These are phyloP conservation scores for Aureoboletus auriporus DNA, from an alignment of 768 basidiomycete species.

Conservation along the genomic window DNA sequence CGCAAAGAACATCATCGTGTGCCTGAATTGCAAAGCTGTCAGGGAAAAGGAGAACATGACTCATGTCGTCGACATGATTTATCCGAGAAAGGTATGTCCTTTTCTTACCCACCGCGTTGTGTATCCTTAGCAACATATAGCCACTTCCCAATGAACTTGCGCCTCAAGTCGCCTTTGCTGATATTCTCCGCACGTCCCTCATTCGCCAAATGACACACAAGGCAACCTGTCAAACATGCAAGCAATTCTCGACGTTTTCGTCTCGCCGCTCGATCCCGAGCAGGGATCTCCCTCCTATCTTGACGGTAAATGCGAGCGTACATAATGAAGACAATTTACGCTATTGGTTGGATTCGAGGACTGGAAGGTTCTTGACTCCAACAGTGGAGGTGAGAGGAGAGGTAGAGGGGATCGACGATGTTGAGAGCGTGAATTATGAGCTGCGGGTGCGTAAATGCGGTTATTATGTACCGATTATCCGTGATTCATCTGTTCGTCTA, in stretches of 20 bases:
- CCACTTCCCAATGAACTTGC: slow-evolving; percentile 35
- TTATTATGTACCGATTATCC: background rate
- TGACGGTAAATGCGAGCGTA: slow-evolving; percentile 83
- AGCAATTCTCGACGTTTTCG: slow-evolving; percentile 68
- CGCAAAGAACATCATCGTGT: slow-evolving; percentile 70
- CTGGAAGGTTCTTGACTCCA: slow-evolving; percentile 52
- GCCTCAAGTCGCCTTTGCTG: slow-evolving; percentile 50
- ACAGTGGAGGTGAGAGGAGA: slow-evolving; percentile 56
- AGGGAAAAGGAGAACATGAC: slow-evolving; percentile 74
- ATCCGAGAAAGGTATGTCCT: slow-evolving; percentile 71
- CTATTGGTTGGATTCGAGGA: slow-evolving; percentile 64
- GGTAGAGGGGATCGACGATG: slow-evolving; percentile 54
- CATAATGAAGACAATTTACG: slow-evolving; percentile 69
- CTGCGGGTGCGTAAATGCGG: slow-evolving; percentile 55
- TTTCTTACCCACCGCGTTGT: background rate
- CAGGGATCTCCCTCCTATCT: slow-evolving; percentile 70
- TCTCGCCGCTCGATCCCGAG: slow-evolving; percentile 64
- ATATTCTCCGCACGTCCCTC: slow-evolving; percentile 70
- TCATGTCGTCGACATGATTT: slow-evolving; percentile 81
- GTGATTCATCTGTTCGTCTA: slow-evolving; percentile 26
- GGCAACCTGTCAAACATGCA: slow-evolving; percentile 82
- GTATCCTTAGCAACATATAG: slow-evolving; percentile 18
- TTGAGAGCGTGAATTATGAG: slow-evolving; percentile 57
- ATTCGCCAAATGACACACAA: slow-evolving; percentile 82
- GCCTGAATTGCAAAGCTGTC: slow-evolving; percentile 67